A percentile compares a stretch with the other conserved stretches of the same genome.
phyloP scores from a whole-genome alignment of 148 eudicot genomes.

The Talinum fruticosum region DNA sequence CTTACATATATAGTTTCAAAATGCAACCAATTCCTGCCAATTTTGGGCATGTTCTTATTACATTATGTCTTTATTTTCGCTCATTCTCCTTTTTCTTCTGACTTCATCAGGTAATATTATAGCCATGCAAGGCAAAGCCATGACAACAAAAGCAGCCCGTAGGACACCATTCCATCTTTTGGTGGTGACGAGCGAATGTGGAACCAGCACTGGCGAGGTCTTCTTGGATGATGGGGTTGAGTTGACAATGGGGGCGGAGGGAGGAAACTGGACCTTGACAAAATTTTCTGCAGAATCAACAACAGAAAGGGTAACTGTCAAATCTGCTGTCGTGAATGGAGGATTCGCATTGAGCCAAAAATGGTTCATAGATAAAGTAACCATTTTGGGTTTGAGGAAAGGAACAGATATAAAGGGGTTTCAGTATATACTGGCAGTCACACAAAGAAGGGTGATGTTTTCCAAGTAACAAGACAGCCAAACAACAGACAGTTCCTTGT shows the following conservation, averaged over 20 bases:
- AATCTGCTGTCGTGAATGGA: slow-evolving; percentile 52
- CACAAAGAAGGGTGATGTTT: neutral
- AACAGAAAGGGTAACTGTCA: slow-evolving; percentile 27
- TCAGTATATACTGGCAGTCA: neutral
- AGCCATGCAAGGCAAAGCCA: slow-evolving; percentile 66
- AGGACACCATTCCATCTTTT: slow-evolving; percentile 54
- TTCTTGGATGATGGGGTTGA: slow-evolving; percentile 73
- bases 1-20: neutral
- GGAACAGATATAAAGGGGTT: slow-evolving; percentile 15
- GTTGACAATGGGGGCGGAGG: slow-evolving; percentile 40
- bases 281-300: slow-evolving; percentile 32
- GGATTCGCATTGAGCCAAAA: slow-evolving; percentile 49
- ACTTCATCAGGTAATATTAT: slow-evolving; percentile 45
- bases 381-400: slow-evolving; percentile 48
- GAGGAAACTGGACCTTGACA: slow-evolving; percentile 57
- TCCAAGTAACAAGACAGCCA: slow-evolving; percentile 1
- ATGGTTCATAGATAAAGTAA: slow-evolving; percentile 55
- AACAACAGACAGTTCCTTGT: slow-evolving; percentile 29
- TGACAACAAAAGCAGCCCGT: slow-evolving; percentile 68
- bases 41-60: neutral
- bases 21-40: neutral
- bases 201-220: slow-evolving; percentile 47
- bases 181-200: slow-evolving; percentile 40
- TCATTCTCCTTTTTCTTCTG: neutral
- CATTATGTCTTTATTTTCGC: neutral